A percentile compares a stretch with the other conserved stretches of the same genome.
These are phyloP conservation scores for Kluyveromyces marxianus DNA, from an alignment of 1,139 yeast genomes.

Conservation along the genomic window DNA sequence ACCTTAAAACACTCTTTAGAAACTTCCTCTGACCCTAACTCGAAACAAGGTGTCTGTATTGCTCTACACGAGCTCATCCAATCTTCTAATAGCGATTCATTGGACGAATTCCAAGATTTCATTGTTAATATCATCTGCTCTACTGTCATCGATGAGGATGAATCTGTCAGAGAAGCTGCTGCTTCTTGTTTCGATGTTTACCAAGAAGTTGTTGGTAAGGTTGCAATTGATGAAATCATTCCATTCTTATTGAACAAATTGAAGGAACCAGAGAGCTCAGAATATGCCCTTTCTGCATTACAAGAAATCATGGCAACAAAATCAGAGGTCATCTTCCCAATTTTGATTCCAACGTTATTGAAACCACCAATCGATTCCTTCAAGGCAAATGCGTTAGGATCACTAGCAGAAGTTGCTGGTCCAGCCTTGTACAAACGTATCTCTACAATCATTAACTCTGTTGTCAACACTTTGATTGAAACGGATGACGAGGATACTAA, in stretches of 20 bases:
- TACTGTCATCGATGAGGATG: slow-evolving; percentile 68
- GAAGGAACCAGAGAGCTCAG: slow-evolving; percentile 55
- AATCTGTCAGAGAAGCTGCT: slow-evolving; percentile 80
- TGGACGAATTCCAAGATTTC: slow-evolving; percentile 57
- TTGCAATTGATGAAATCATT: slow-evolving; percentile 79
- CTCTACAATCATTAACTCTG: slow-evolving; percentile 60
- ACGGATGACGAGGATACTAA: slow-evolving; percentile 32
- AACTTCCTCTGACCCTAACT: slow-evolving; percentile 57
- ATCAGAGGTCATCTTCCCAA: slow-evolving; percentile 89
- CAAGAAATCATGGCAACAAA: slow-evolving; percentile 89
- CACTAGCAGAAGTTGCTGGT: slow-evolving; percentile 89
- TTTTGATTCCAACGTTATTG: slow-evolving; percentile 77
- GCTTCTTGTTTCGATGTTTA: slow-evolving; percentile 85
- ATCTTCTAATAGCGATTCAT: slow-evolving; percentile 59
- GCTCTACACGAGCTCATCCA: slow-evolving; percentile 81
- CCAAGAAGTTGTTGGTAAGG: slow-evolving; percentile 74
- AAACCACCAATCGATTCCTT: slow-evolving; percentile 74
- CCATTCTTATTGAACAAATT: slow-evolving; percentile 74
- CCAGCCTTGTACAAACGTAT: slow-evolving; percentile 68
- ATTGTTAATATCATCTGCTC: slow-evolving; percentile 71
- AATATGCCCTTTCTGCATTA: slow-evolving; percentile 77
- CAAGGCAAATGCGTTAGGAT: slow-evolving; percentile 82
- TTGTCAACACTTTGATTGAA: slow-evolving; percentile 54
- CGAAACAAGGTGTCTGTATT: slow-evolving; percentile 93
- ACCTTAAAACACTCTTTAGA: slow-evolving; percentile 64